Percentiles rank a stretch among this genome's conserved stretches.
Evolutionary conservation across 495 filamentous ascomycete species (phyloP).

Genomic region (Hypomontagnella submonticulosa): DNA sequence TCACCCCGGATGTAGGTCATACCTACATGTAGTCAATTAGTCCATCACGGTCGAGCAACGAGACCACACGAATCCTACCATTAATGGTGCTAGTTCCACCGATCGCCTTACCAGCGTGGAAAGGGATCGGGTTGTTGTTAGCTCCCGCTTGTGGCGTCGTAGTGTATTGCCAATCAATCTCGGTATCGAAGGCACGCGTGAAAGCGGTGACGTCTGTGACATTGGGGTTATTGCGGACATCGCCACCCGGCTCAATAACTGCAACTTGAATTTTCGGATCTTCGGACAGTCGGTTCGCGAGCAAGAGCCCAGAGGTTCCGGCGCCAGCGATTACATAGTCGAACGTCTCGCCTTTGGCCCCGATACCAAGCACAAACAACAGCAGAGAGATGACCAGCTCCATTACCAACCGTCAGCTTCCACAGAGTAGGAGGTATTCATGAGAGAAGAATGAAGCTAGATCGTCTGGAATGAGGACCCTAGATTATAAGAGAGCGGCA

Average conservation of each 20-base stretch:
- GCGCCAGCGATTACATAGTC: slow-evolving; percentile 65
- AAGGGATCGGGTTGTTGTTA: slow-evolving; percentile 47
- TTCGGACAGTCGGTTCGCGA: slow-evolving; percentile 66
- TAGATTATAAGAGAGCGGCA: slow-evolving; percentile 1
- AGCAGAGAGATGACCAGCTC: slow-evolving; percentile 13
- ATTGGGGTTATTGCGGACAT: slow-evolving; percentile 60
- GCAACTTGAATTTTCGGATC: slow-evolving; percentile 57
- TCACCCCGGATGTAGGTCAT: slow-evolving; percentile 66
- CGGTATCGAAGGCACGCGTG: slow-evolving; percentile 52
- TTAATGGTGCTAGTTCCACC: slow-evolving; percentile 66
- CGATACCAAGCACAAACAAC: slow-evolving; percentile 12
- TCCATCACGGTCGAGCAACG: not conserved
- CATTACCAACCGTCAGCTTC: slow-evolving; percentile 29
- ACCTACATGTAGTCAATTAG: slow-evolving; percentile 47
- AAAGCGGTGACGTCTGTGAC: slow-evolving; percentile 58
- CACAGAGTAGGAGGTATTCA: not conserved
- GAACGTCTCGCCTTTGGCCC: slow-evolving; percentile 40
- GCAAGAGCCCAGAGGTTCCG: slow-evolving; percentile 63
- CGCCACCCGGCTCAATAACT: slow-evolving; percentile 65
- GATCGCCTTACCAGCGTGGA: slow-evolving; percentile 62
- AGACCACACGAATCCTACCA: slow-evolving; percentile 47
- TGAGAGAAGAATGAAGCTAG: slow-evolving; percentile 5
- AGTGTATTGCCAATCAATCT: slow-evolving; percentile 64
- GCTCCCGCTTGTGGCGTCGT: slow-evolving; percentile 58
- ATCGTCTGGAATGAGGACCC: not conserved